Base-by-base conservation (phyloP, 441 rosid species). In the Monsonia emarginata region DNA sequence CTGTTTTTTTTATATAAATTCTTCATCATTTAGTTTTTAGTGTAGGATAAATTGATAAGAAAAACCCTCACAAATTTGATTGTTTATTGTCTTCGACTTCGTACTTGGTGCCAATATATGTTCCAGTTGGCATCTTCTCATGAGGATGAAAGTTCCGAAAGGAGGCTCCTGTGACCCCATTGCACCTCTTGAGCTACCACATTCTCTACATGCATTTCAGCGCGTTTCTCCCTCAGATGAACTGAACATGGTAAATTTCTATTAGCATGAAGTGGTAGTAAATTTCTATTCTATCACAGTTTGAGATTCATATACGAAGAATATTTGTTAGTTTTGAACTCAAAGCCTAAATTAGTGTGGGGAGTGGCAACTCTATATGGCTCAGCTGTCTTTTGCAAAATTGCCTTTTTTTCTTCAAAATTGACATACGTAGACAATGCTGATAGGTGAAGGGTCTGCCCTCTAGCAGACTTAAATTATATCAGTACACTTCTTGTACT, bases 171-270 rank as follows among this genome's bases (percentile, higher is more conserved):
- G 85, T 69, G 98, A 90, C n/a, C 98, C 98, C 76, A 74, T 92
- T 76, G 88, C 89, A 66, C 97, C 92, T 63, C 94, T 87, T 64
- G 97, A 92, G 78, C 76, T 92, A 59, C 98, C 98, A 18, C 94
- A 87, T 84, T 90, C 97, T 70, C 79, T 92, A 27, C 98, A 92
- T 78, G 84, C 89, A 5, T 87, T 92, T 78, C 78, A 78, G 10
- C 96, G 86, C 56, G 90, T 90, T 52, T 87, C 97, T 42, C 19
- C 25, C 24, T 48, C 24, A 52, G 25, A 19, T 52, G 58, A 52
- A 52, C 27, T 52, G 58, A 8, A 21, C 27, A 22, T 0, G 58
- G 58, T 52, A 52, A 52, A 8, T 6, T 34, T 34, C 40, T 5
- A 30, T 30, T 1, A 30, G 32, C 32, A 30, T 30, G 32, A 30